Percentiles rank a stretch among this genome's conserved stretches.
Evolutionary conservation across 306 rosid species (phyloP).

Genomic region (Lathyrus oleraceus): DNA sequence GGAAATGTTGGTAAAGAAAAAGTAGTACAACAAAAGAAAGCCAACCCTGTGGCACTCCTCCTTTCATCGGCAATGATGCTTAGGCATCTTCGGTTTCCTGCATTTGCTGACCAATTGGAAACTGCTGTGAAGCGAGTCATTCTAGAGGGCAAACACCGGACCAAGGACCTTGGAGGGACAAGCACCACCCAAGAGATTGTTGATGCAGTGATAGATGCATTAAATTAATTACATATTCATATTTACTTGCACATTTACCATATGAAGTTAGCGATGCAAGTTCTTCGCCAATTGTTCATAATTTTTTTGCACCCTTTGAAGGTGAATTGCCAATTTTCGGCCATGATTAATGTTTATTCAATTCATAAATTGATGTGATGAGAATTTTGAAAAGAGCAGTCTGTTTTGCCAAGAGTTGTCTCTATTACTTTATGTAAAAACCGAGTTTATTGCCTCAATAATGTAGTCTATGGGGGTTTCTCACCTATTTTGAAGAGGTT

Average conservation of each 20-base stretch:
- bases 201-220: slow-evolving; percentile 70
- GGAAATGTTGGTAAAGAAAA: slow-evolving; percentile 83
- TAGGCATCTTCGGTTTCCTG: slow-evolving; percentile 91
- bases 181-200: slow-evolving; percentile 85
- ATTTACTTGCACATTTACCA: not conserved
- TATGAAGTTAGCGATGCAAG: slow-evolving; percentile 16
- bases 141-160: slow-evolving; percentile 63
- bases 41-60: slow-evolving; percentile 91
- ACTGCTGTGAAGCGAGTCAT: slow-evolving; percentile 77
- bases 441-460: not conserved
- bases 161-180: slow-evolving; percentile 86
- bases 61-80: slow-evolving; percentile 97
- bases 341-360: slow-evolving; percentile 32
- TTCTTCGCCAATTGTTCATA: slow-evolving; percentile 18
- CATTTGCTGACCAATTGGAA: slow-evolving; percentile 87
- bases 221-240: slow-evolving; percentile 47
- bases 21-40: slow-evolving; percentile 60
- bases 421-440: not conserved
- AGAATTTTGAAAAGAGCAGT: not conserved
- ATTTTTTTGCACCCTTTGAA: slow-evolving; percentile 16
- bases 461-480: not conserved
- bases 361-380: slow-evolving; percentile 6
- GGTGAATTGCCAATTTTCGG: slow-evolving; percentile 33
- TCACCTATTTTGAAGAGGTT: too few relatives aligned
- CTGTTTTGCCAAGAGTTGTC: not conserved